Percentiles rank a stretch among this genome's conserved stretches.
Conservation (phyloP, 306 rosid genomes). For the Biancaea sappan region DNA sequence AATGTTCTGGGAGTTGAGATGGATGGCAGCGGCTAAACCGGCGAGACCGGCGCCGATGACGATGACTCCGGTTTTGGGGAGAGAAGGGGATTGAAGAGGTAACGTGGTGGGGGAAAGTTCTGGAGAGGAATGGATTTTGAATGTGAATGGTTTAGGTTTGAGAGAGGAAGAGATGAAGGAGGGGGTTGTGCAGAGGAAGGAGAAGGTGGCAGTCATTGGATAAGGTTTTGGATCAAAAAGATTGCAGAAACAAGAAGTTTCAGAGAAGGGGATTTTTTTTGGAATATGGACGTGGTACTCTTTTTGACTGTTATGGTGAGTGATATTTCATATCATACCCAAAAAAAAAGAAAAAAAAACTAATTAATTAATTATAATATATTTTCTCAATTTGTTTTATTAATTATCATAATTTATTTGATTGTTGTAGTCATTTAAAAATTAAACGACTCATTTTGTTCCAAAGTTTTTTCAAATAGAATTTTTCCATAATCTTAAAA, state of each 20-base stretch:
- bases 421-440: too few relatives aligned
- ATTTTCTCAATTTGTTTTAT: too few relatives aligned
- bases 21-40: constrained; percentile 80
- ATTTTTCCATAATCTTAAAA: too few relatives aligned
- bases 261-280: neutral
- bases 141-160: constrained; percentile 15
- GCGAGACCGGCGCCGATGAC: constrained; percentile 88
- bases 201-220: constrained; percentile 51
- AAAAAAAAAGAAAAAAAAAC: too few relatives aligned
- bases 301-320: too few relatives aligned
- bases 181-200: constrained; percentile 34
- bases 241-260: too few relatives aligned
- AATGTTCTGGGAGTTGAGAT: constrained; percentile 63
- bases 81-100: constrained; percentile 32
- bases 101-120: constrained; percentile 34
- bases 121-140: constrained; percentile 47
- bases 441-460: too few relatives aligned
- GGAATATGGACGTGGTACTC: constrained; percentile 28
- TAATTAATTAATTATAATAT: too few relatives aligned
- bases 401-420: too few relatives aligned
- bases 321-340: too few relatives aligned
- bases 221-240: constrained; percentile 41
- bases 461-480: too few relatives aligned
- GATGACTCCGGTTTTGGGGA: constrained; percentile 48
- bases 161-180: constrained; percentile 32